Evolutionary conservation across 345 rosid species (phyloP).

Genomic region (Arabis alpina): DNA sequence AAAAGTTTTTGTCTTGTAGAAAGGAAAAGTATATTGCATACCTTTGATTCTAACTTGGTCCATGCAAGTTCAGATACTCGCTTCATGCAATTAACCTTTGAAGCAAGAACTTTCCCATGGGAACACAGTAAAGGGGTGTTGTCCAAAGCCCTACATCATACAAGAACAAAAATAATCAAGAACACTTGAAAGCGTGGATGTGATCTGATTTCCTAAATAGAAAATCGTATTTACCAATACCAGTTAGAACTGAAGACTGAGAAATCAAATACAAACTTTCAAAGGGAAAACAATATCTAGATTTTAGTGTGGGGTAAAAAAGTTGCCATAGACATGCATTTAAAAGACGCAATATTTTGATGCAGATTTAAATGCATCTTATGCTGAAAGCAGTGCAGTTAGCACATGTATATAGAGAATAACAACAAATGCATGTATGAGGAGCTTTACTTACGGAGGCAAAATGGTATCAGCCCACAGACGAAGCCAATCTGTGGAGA

Average conservation of each 20-base stretch:
- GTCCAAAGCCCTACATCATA: constrained; percentile 56
- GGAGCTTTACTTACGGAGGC: constrained; percentile 64
- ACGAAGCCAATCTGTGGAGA: constrained; percentile 91
- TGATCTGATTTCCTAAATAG: constrained; percentile 27
- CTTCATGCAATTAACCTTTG: constrained; percentile 76
- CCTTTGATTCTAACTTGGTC: constrained; percentile 75
- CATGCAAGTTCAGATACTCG: constrained; percentile 79
- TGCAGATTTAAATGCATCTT: constrained; percentile 7
- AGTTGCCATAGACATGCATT: constrained; percentile 7
- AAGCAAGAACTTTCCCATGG: constrained; percentile 81
- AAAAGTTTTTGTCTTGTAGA: constrained; percentile 13
- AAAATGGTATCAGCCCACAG: constrained; percentile 81
- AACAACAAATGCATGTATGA: constrained; percentile 20
- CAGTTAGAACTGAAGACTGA: constrained; percentile 25
- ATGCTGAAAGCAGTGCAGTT: constrained; percentile 19
- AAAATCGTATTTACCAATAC: constrained; percentile 9
- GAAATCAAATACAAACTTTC: constrained; percentile 15
- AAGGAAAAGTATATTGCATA: constrained; percentile 37
- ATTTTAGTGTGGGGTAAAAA: neutral
- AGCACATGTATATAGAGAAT: constrained; percentile 18
- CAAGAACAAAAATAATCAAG: constrained; percentile 34
- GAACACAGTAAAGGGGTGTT: constrained; percentile 75
- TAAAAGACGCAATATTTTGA: constrained; percentile 19
- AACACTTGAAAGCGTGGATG: constrained; percentile 16
- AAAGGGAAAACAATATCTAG: constrained; percentile 10